A percentile compares a stretch with the other conserved stretches of the same genome.
These are phyloP conservation scores for Tricholoma hemisulphureum DNA, from an alignment of 768 basidiomycete species.

Conservation along the genomic window DNA sequence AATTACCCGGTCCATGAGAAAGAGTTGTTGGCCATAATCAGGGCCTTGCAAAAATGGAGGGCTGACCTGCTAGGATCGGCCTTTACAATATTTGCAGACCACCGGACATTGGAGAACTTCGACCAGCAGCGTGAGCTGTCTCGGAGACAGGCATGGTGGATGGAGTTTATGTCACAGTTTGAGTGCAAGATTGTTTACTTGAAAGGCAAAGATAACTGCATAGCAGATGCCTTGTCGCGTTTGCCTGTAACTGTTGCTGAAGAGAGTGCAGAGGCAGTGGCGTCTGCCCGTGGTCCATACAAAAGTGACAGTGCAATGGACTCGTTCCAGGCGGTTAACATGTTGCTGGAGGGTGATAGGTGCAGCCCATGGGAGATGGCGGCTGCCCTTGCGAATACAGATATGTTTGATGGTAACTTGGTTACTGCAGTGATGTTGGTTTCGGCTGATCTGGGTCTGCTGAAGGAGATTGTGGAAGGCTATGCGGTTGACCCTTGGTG, in stretches of 20 bases:
- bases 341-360: too few relatives aligned
- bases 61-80: slow-evolving; percentile 21
- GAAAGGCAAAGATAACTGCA: slow-evolving; percentile 30
- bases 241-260: too few relatives aligned
- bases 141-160: slow-evolving; percentile 29
- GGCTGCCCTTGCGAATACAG: too few relatives aligned
- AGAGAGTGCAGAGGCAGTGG: too few relatives aligned
- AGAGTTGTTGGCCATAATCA: slow-evolving; percentile 35
- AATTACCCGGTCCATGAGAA: slow-evolving; percentile 35
- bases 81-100: slow-evolving; percentile 25
- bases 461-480: neutral
- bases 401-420: too few relatives aligned
- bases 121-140: slow-evolving; percentile 32
- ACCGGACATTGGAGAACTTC: too few relatives aligned
- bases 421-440: neutral
- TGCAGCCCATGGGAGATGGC: too few relatives aligned
- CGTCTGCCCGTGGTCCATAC: too few relatives aligned
- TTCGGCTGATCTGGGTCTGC: neutral
- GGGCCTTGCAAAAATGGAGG: slow-evolving; percentile 26
- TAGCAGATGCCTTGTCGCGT: slow-evolving; percentile 38
- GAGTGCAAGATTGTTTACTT: slow-evolving; percentile 34
- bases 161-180: slow-evolving; percentile 34
- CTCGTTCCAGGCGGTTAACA: neutral
- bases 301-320: too few relatives aligned
- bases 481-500: slow-evolving; percentile 1